A percentile compares a stretch with the other conserved stretches of the same genome.
Conservation (phyloP, 208 protist species). For the Phytomonas sp. region DNA sequence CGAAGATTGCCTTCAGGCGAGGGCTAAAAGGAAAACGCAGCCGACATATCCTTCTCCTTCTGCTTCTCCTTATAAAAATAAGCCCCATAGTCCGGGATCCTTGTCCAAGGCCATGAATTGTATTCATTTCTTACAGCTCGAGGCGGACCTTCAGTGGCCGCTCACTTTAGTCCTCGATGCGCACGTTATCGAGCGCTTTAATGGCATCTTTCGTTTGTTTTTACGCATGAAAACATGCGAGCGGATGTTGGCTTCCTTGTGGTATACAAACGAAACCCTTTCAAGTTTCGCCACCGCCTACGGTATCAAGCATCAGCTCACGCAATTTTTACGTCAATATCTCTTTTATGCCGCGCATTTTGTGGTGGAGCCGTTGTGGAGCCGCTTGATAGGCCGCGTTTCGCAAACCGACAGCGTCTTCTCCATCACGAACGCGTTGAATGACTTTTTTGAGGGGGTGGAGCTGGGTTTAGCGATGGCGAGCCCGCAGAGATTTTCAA, state of each 20-base stretch:
- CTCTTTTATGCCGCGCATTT: slow-evolving; percentile 86
- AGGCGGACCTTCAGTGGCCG: slow-evolving; percentile 78
- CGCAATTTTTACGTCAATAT: slow-evolving; percentile 83
- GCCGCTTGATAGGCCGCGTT: slow-evolving; percentile 50
- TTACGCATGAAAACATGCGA: slow-evolving; percentile 78
- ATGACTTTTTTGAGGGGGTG: slow-evolving; percentile 65
- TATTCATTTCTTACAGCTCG: slow-evolving; percentile 74
- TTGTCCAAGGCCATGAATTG: slow-evolving; percentile 23
- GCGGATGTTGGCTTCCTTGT: slow-evolving; percentile 50
- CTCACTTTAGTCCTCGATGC: slow-evolving; percentile 70
- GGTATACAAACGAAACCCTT: slow-evolving; percentile 38
- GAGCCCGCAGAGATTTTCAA: slow-evolving; percentile 64
- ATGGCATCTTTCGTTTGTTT: slow-evolving; percentile 77
- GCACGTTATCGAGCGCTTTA: slow-evolving; percentile 46
- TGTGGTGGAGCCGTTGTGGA: slow-evolving; percentile 81
- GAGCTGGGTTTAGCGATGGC: slow-evolving; percentile 66
- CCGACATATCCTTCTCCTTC: too few relatives aligned
- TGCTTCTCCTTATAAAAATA: too few relatives aligned
- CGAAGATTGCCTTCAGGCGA: slow-evolving; percentile 24
- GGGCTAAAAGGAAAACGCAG: not conserved
- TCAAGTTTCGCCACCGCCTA: slow-evolving; percentile 48
- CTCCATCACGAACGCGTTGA: slow-evolving; percentile 48
- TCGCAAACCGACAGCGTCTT: slow-evolving; percentile 65
- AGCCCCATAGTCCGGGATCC: too few relatives aligned
- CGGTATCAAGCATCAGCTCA: slow-evolving; percentile 77